Base-by-base conservation (phyloP, 495 filamentous ascomycete genomes). In the Neurospora discreta region DNA sequence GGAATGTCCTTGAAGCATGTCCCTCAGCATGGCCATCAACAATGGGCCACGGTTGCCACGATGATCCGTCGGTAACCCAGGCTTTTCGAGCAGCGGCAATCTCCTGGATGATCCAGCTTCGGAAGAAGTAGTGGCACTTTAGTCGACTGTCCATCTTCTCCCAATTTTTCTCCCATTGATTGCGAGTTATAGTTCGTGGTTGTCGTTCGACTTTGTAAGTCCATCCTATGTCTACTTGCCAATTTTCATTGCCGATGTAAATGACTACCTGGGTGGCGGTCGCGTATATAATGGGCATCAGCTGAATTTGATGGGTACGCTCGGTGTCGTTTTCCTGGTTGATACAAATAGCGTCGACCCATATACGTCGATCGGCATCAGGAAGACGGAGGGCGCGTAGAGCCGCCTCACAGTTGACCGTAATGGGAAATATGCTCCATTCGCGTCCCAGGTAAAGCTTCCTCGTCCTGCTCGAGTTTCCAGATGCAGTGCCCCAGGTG, bases 291-390 rank as follows among this genome's bases (percentile, higher is more conserved):
- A 77, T 69, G 26, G 74, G 70, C 80, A 81, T 81, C 38, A 78
- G 43, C 18, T 72, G 71, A 15, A 81, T 74, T 44, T 81, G 78
- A 39, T 70, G 42, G 36, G 70, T 75, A 11, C 74, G 69, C 69
- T 81, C 80, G 5, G 8, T 30, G 6, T 69, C 68, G 68, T 73
- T 73, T 18, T 69, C 41, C 68, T 81, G 80, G 73, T 81, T 72
- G 52, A 81, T 81, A 46, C 78, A 81, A 8, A 81, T 68, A 1
- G 76, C 70, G 67, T 81, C 80, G 18, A 80, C 77, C 80, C 79
- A 80, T 26, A 81, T 39, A 42, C 26, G 20, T 20, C 75, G 71
- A 23, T 72, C 73, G 23, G 68, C 70, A 43, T 30, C 68, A 0
- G 71, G 75, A 42, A 76, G 71, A 5, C 75, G 73, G 15, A 75